Conservation (phyloP, 2,329 filamentous ascomycete species). For the Alternaria tenuissima region DNA sequence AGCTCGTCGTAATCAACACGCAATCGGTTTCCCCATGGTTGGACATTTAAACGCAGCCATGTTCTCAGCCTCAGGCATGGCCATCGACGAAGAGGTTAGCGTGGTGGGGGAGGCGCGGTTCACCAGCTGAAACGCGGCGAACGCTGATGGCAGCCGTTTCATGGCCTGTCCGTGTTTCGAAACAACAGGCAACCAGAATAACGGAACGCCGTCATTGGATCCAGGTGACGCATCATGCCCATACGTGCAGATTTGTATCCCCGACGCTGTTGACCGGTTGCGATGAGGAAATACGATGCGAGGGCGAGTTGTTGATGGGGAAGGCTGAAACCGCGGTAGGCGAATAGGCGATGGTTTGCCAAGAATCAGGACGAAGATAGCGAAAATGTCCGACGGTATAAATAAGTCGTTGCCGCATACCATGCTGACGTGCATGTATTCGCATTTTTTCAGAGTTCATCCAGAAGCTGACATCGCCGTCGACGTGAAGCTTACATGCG, state of each 20-base stretch:
- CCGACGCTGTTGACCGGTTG: conserved; percentile 12
- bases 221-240: neutral
- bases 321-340: conserved; percentile 20
- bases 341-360: conserved; percentile 14
- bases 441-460: neutral
- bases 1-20: neutral
- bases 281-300: conserved; percentile 5
- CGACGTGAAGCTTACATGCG: neutral
- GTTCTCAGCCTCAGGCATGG: conserved; percentile 1
- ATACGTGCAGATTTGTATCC: conserved; percentile 10
- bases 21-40: neutral
- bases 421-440: neutral
- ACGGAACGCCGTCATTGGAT: conserved; percentile 14
- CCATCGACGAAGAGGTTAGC: neutral
- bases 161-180: conserved; percentile 32
- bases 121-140: conserved; percentile 35
- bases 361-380: conserved; percentile 2
- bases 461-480: neutral
- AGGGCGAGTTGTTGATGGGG: conserved; percentile 11
- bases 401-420: neutral
- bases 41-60: conserved; percentile 2
- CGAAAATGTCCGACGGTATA: neutral
- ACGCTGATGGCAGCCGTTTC: conserved; percentile 19
- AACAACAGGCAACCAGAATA: conserved; percentile 17
- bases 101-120: conserved; percentile 29